Percentiles rank a stretch among this genome's conserved stretches.
phyloP scores from a whole-genome alignment of 1,284 basidiomycete genomes.

The Salmacisia buchloeana region DNA sequence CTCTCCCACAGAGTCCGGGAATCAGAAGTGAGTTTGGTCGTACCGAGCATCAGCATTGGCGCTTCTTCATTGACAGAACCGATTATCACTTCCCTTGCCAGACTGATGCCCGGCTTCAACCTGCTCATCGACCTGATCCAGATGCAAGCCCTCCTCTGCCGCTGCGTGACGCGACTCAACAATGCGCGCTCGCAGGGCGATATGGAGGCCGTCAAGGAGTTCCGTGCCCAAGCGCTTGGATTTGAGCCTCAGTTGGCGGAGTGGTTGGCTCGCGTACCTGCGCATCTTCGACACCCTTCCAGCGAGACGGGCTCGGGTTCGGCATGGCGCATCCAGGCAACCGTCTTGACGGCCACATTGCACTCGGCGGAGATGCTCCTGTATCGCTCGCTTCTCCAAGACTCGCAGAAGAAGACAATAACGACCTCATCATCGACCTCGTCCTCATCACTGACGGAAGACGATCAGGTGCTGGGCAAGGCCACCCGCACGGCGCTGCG shows the following conservation, averaged over 20 bases:
- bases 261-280: slow-evolving; percentile 8
- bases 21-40: neutral
- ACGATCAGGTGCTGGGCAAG: slow-evolving; percentile 5
- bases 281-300: neutral
- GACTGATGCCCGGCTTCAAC: slow-evolving; percentile 1
- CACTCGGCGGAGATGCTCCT: slow-evolving; percentile 10
- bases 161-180: slow-evolving; percentile 5
- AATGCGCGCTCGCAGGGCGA: neutral
- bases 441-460: neutral
- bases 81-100: neutral
- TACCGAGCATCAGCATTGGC: neutral
- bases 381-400: neutral
- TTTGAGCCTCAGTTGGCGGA: slow-evolving; percentile 8
- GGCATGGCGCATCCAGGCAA: slow-evolving; percentile 6
- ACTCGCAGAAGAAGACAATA: neutral
- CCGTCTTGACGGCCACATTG: neutral
- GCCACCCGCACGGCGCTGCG: slow-evolving; percentile 12
- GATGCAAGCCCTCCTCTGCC: neutral
- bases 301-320: slow-evolving; percentile 4
- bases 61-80: neutral
- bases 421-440: neutral
- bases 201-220: neutral
- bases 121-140: slow-evolving; percentile 2
- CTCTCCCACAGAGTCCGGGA: neutral
- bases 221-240: neutral